Conservation (phyloP, 2,329 filamentous ascomycete species). For the Stachybotrys chartarum region DNA sequence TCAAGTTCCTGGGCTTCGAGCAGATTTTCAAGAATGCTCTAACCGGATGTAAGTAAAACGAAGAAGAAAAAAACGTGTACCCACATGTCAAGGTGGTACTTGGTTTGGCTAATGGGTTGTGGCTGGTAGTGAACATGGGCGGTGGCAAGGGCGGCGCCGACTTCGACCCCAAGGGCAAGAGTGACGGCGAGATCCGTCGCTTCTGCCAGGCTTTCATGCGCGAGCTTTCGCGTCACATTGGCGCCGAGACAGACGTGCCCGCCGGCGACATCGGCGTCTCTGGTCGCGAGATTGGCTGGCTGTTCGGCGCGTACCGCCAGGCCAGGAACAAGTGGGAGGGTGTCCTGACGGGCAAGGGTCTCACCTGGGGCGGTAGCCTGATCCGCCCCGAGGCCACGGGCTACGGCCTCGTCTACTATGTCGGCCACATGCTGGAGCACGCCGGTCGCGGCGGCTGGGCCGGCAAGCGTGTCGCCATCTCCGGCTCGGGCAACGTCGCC, state of each 20-base stretch:
- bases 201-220: constrained; percentile 97
- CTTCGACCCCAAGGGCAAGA: constrained; percentile 99
- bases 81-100: neutral
- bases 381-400: constrained; percentile 97
- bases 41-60: constrained; percentile 66
- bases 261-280: constrained; percentile 95
- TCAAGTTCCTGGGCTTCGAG: constrained; percentile 99
- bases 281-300: constrained; percentile 84
- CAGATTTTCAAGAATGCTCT: constrained; percentile 99
- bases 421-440: constrained; percentile 90
- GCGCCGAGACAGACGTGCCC: constrained; percentile 90
- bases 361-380: constrained; percentile 84
- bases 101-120: neutral
- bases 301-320: constrained; percentile 91
- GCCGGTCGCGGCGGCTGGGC: constrained; percentile 78
- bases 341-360: constrained; percentile 92
- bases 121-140: constrained; percentile 58
- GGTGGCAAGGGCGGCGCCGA: constrained; percentile 97
- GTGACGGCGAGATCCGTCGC: constrained; percentile 91
- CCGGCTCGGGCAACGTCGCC: constrained; percentile 94
- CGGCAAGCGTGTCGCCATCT: constrained; percentile 92
- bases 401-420: constrained; percentile 94
- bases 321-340: constrained; percentile 90
- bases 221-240: constrained; percentile 92
- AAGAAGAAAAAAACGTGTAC: neutral